Base-by-base conservation (phyloP, 345 rosid species). In the Ceriops decandra region DNA sequence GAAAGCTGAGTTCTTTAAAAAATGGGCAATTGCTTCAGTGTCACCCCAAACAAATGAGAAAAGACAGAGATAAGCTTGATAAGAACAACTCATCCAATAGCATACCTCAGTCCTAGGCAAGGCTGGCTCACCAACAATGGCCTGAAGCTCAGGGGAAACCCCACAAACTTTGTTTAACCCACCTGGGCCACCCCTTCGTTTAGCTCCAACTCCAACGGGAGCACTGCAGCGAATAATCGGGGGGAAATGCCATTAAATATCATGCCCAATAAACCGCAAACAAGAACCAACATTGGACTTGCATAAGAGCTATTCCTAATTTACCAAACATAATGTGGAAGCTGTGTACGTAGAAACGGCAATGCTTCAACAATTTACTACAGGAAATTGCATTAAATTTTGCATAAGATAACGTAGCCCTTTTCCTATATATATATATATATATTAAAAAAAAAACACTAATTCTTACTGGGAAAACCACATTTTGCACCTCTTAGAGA, bases 81-180 rank as follows among this genome's bases (percentile, higher is more conserved):
- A 46, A 24, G 31, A 57, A 2, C 35, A 63, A 63, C 26, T 38
- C 27, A 0, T 16, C 4, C 16, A 7, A 26, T 6, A 24, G 10
- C 32, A 42, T 61, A 89, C 97, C 98, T 93, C 96, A 26, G 97
- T 91, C 81, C 97, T 88, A 6, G 98, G 96, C 79, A 93, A 80
- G 8, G 97, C 95, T 67, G 98, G 98, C 74, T 93, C 88, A 42
- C 98, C 98, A 59, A 93, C 96, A 61, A 93, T 69, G 7, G 80
- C 90, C 82, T 93, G 96, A 74, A 93, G 98, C 63, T 88, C 96
- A 52, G 91, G 88, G 27, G 98, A 84, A 76, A 93, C 98, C 15
- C 96, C 83, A 69, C 98, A 93, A 70, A 93, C 95, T 85, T 93
- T 93, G 91, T 89, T 90, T 61, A 93, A 64, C 35, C 98, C 98